Conservation (phyloP, 257 asterid species). For the Osmanthus fragrans region DNA sequence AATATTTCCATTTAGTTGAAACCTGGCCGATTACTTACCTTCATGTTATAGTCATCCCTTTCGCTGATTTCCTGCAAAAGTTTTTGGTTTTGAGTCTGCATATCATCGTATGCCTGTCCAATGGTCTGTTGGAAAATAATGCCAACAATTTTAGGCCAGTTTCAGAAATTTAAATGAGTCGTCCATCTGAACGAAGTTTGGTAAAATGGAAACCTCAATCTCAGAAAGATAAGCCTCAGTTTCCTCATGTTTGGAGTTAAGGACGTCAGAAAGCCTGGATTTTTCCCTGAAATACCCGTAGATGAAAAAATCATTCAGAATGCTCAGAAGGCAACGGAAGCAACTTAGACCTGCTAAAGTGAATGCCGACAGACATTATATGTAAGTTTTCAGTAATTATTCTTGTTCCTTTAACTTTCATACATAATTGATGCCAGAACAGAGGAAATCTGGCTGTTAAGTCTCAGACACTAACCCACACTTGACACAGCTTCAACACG, state of each 20-base stretch:
- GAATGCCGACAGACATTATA: background rate
- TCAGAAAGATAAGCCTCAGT: conserved; percentile 91
- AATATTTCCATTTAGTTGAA: background rate
- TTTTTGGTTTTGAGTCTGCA: conserved; percentile 97
- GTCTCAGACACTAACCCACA: background rate
- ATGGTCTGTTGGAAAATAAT: conserved; percentile 69
- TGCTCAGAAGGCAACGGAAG: conserved; percentile 6
- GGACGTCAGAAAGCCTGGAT: conserved; percentile 55
- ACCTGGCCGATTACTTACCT: conserved; percentile 47
- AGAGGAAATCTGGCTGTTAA: background rate
- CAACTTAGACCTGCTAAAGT: background rate
- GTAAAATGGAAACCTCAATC: conserved; percentile 67
- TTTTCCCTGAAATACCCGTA: conserved; percentile 61
- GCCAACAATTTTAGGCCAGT: conserved; percentile 17
- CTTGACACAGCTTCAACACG: background rate
- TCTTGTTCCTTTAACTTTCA: background rate
- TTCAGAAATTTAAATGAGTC: conserved; percentile 17
- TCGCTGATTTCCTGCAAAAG: conserved; percentile 92
- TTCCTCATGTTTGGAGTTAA: conserved; percentile 86
- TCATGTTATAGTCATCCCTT: conserved; percentile 90
- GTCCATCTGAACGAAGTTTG: background rate
- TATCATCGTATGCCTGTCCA: conserved; percentile 96
- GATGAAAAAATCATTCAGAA: conserved; percentile 19
- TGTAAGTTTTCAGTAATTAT: background rate
- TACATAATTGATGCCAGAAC: background rate